Base-by-base conservation (phyloP, 805 yeast genomes). In the Candida maesae region DNA sequence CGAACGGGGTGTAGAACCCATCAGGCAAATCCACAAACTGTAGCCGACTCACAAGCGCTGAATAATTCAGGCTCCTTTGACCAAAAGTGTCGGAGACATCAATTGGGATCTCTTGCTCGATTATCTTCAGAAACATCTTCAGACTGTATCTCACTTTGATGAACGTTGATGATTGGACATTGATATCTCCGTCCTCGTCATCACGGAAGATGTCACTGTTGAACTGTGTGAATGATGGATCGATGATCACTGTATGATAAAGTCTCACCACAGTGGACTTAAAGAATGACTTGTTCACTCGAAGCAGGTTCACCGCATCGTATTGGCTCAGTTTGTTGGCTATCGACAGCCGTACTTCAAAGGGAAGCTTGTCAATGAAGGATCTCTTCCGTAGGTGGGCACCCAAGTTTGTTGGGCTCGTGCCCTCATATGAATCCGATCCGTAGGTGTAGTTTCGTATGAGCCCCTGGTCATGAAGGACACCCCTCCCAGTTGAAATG, bases 1-100 rank as follows among this genome's bases (percentile, higher is more conserved):
- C 71, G 42, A 60, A 59, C 1, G 63, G 55, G 31, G 65, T 63
- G 25, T 42, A 42, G 20, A 70, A 59, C 18, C 71, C 67, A 44
- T 70, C 73, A 0, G 77, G 78, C 5, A 73, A 47, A 18, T 56
- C 53, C 2, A 65, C 51, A 36, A 69, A 60, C 34, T 59, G 63
- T 17, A 73, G 47, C 13, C 51, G 46, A 31, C 50, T 49, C 4
- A 67, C 53, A 12, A 52, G 41, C 4, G 23, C 11, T 1, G 57
- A 47, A 29, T 52, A 54, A 1, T 27, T 17, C 13, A 24, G 19
- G 2, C 12, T 33, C 7, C n/a, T 24, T 2, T 20, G 19, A 5
- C 39, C 37, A 19, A 15, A 20, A 10, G 10, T 8, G 2, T 39
- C 43, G 4, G 37, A 17, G 3, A 16, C 29, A 2, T 19, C 12